Conservation (phyloP, 1,139 yeast species). For the Yamadazyma membranifaciens region DNA sequence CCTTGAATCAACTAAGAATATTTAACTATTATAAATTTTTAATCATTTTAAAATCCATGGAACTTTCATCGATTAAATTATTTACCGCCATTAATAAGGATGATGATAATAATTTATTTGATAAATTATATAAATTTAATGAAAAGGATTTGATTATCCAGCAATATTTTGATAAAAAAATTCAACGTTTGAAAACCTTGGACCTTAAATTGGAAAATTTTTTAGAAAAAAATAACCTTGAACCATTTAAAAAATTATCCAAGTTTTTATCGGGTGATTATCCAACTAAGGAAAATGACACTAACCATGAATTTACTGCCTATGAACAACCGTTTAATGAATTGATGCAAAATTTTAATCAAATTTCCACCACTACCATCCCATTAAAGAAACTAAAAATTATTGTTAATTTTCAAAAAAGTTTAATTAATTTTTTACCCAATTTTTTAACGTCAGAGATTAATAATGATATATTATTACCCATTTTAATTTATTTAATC, state of each 20-base stretch:
- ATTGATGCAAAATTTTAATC: slow-evolving; percentile 15
- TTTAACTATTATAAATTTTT: slow-evolving; percentile 43
- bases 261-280: not conserved
- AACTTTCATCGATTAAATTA: slow-evolving; percentile 31
- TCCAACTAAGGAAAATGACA: not conserved
- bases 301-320: slow-evolving; percentile 10
- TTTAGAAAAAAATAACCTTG: slow-evolving; percentile 22
- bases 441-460: slow-evolving; percentile 23
- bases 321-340: slow-evolving; percentile 1
- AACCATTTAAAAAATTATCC: slow-evolving; percentile 17
- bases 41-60: slow-evolving; percentile 32
- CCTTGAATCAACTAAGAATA: slow-evolving; percentile 37
- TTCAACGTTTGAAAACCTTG: slow-evolving; percentile 24
- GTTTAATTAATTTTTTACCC: slow-evolving; percentile 25
- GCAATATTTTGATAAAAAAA: slow-evolving; percentile 36
- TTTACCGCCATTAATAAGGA: slow-evolving; percentile 27
- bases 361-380: slow-evolving; percentile 22
- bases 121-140: slow-evolving; percentile 40
- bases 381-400: slow-evolving; percentile 33
- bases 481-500: slow-evolving; percentile 37
- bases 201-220: slow-evolving; percentile 30
- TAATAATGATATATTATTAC: slow-evolving; percentile 41
- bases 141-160: slow-evolving; percentile 38
- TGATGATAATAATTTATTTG: slow-evolving; percentile 33
- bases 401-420: slow-evolving; percentile 34